Conservation (phyloP, 2,329 filamentous ascomycete species). For the Fusarium algeriense region DNA sequence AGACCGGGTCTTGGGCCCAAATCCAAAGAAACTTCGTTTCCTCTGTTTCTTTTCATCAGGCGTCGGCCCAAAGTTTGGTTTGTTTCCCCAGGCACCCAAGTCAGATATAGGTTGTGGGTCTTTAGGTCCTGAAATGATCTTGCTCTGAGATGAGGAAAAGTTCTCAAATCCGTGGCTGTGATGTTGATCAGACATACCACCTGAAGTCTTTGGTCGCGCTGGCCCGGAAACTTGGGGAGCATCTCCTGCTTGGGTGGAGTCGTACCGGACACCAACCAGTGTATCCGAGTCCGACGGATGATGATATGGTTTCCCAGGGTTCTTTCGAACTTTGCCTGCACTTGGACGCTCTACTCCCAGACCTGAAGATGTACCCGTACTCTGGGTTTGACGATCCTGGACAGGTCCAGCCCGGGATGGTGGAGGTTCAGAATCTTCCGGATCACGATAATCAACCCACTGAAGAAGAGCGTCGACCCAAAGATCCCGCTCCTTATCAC, state of each 20-base stretch:
- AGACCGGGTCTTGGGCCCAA: conserved; percentile 70
- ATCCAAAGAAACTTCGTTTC: conserved; percentile 83
- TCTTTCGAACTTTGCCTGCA: conserved; percentile 49
- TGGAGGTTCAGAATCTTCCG: conserved; percentile 60
- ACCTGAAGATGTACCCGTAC: conserved; percentile 11
- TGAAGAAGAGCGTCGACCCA: conserved; percentile 93
- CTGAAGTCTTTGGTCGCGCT: conserved; percentile 54
- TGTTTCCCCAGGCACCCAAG: conserved; percentile 87
- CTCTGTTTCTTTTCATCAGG: conserved; percentile 82
- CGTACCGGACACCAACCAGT: conserved; percentile 70
- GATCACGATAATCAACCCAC: conserved; percentile 83
- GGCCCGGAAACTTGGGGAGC: conserved; percentile 58
- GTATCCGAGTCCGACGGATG: conserved; percentile 58
- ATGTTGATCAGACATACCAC: conserved; percentile 51
- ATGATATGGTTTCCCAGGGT: conserved; percentile 51
- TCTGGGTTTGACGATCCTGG: conserved; percentile 58
- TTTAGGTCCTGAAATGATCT: conserved; percentile 83
- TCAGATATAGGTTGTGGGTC: conserved; percentile 89
- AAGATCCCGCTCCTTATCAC: conserved; percentile 88
- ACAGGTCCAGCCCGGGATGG: conserved; percentile 45
- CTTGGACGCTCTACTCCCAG: conserved; percentile 33
- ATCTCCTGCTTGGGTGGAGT: conserved; percentile 66
- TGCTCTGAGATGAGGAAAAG: conserved; percentile 55
- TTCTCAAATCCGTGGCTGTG: conserved; percentile 52
- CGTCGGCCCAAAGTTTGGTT: conserved; percentile 64